Evolutionary conservation across 495 filamentous ascomycete genomes (phyloP).

Genomic region (Schizothecium vesticola): DNA sequence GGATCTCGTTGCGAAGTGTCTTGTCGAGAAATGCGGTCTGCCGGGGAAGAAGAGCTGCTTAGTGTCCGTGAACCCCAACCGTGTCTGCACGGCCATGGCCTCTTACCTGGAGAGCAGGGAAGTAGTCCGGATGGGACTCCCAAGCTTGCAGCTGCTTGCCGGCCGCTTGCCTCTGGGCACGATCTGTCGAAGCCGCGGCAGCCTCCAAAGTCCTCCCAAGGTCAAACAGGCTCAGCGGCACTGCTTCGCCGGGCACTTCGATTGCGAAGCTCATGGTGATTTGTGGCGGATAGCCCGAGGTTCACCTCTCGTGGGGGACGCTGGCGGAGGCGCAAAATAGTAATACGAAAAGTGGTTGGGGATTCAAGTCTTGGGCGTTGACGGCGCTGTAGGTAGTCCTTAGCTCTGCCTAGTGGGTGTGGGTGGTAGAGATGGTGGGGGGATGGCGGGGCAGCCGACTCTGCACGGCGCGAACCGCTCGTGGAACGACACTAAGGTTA

Average conservation of each 20-base stretch:
- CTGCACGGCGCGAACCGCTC: background rate
- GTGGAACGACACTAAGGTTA: background rate
- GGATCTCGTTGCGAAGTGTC: conserved; percentile 63
- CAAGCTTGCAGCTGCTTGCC: conserved; percentile 79
- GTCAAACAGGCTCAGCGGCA: conserved; percentile 54
- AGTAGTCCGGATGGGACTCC: conserved; percentile 72
- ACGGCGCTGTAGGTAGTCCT: background rate
- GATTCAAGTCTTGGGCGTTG: background rate
- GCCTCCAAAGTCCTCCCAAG: conserved; percentile 66
- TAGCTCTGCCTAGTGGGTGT: background rate
- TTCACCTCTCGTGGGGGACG: background rate
- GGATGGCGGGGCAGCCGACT: background rate
- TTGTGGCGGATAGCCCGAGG: background rate
- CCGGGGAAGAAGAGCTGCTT: background rate
- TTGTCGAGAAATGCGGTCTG: conserved; percentile 76
- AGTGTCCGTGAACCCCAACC: background rate
- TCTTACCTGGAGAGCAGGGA: conserved; percentile 69
- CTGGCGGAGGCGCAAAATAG: background rate
- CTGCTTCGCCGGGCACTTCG: conserved; percentile 49
- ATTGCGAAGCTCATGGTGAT: conserved; percentile 47
- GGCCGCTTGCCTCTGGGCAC: conserved; percentile 70
- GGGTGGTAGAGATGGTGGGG: background rate
- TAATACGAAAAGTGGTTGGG: background rate
- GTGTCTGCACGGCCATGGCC: background rate
- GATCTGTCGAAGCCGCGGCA: conserved; percentile 69